phyloP scores from a whole-genome alignment of 192 early-diverging fungal genomes.

The Entomortierella parvispora region DNA sequence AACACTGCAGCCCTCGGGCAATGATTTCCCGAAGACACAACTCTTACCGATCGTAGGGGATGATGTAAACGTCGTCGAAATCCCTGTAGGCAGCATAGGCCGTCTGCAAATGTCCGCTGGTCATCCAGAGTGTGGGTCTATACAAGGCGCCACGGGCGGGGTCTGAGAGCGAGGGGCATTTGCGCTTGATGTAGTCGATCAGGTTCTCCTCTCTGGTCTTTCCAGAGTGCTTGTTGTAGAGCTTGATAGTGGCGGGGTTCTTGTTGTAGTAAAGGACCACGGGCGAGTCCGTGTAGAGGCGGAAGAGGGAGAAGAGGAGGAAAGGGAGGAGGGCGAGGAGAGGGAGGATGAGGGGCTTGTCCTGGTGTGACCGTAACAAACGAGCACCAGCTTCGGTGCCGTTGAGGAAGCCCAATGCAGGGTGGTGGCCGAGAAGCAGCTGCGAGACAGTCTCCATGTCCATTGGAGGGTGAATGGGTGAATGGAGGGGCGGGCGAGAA shows the following conservation, averaged over 20 bases:
- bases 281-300: conserved; percentile 17
- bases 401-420: conserved; percentile 32
- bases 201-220: conserved; percentile 16
- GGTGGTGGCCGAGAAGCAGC: conserved; percentile 33
- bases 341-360: conserved; percentile 22
- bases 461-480: conserved; percentile 1
- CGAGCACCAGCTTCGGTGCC: neutral
- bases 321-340: conserved; percentile 25
- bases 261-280: conserved; percentile 24
- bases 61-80: conserved; percentile 40
- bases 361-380: neutral
- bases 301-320: conserved; percentile 24
- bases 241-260: conserved; percentile 18
- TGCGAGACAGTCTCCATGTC: conserved; percentile 43
- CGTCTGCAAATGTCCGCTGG: conserved; percentile 86
- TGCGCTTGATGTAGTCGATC: conserved; percentile 34
- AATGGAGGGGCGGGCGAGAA: too few relatives aligned
- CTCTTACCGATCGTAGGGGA: conserved; percentile 73
- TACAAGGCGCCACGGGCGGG: conserved; percentile 14
- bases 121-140: conserved; percentile 75
- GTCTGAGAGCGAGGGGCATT: conserved; percentile 45
- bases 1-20: neutral
- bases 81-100: conserved; percentile 65
- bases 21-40: neutral
- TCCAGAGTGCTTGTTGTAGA: conserved; percentile 24